phyloP scores from a whole-genome alignment of 768 basidiomycete genomes.

The Roridomyces roridus region DNA sequence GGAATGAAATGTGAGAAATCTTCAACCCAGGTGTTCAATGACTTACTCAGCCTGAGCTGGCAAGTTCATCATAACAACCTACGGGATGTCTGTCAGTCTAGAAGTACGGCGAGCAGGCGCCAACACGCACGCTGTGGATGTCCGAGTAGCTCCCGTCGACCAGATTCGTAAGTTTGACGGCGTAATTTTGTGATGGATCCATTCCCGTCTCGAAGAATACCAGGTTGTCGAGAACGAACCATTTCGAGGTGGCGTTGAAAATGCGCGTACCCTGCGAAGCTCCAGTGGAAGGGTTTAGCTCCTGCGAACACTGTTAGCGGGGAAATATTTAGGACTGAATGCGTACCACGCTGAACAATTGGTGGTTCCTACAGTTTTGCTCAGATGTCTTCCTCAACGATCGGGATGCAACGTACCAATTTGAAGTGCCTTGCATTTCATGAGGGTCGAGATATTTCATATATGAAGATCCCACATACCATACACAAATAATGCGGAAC shows the following conservation, averaged over 20 bases:
- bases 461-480: conserved; percentile 19
- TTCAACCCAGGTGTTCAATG: not conserved
- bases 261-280: conserved; percentile 17
- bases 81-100: not conserved
- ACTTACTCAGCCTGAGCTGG: conserved; percentile 3
- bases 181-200: conserved; percentile 22
- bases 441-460: too few relatives aligned
- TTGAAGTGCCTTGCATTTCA: too few relatives aligned
- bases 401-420: not conserved
- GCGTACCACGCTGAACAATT: conserved; percentile 14
- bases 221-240: conserved; percentile 27
- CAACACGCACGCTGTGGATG: conserved; percentile 12
- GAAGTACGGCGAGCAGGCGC: too few relatives aligned
- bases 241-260: conserved; percentile 29
- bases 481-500: conserved; percentile 24
- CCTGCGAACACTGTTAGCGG: not conserved
- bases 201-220: conserved; percentile 26
- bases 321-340: too few relatives aligned
- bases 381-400: not conserved
- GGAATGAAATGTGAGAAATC: not conserved
- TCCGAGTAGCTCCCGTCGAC: conserved; percentile 13
- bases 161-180: conserved; percentile 23
- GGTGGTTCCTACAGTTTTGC: conserved; percentile 10
- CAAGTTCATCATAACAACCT: conserved; percentile 24
- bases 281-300: conserved; percentile 22